Evolutionary conservation across 2,329 filamentous ascomycete genomes (phyloP), one percentile per base, ranked within the genome.

Genomic region (Thelonectria olida): DNA sequence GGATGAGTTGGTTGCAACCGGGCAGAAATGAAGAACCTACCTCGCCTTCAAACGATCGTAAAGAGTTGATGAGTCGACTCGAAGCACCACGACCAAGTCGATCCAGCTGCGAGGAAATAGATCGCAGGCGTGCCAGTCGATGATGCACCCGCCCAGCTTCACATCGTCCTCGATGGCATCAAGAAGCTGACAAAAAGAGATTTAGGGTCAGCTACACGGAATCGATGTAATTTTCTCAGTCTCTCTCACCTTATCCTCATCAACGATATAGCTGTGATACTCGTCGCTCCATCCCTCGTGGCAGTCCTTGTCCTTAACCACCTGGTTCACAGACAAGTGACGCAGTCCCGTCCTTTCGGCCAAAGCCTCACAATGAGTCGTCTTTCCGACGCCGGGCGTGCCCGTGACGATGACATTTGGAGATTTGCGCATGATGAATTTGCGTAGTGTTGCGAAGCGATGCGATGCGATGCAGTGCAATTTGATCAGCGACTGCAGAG

Each of bases 81-180:
- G 85, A 65, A 99, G 78, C 56, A 99, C 96, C 5, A 98, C 91
- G 1, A 99, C 94, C 2, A 99, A 85, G 76, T 99, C 96, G 73
- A 99, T 91, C 92, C 94, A 96, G 73, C 91, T 91, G 75, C 91
- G 89, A 2, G 96, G 96, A 74, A 98, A 98, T 20, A 98, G 80
- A 72, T 98, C 96, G 80, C 95, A 98, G 2, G 94, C 95, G 79
- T 99, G 96, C 95, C 96, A 99, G 80, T 99, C 96, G 73, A 99
- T 91, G 69, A 99, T 88, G 77, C 88, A 92, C 19, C 96, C 96
- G 58, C 95, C 95, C 19, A 85, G 80, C 64, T 89, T 85, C 38
- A 92, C 85, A 63, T 96, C 90, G 58, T 92, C 86, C 79, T 98
- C 96, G 58, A 99, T 90, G 48, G 91, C 88, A 75, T 99, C 96